Percentiles rank a stretch among this genome's conserved stretches.
Evolutionary conservation across 768 basidiomycete genomes (phyloP).

Genomic region (Amanita phalloides): DNA sequence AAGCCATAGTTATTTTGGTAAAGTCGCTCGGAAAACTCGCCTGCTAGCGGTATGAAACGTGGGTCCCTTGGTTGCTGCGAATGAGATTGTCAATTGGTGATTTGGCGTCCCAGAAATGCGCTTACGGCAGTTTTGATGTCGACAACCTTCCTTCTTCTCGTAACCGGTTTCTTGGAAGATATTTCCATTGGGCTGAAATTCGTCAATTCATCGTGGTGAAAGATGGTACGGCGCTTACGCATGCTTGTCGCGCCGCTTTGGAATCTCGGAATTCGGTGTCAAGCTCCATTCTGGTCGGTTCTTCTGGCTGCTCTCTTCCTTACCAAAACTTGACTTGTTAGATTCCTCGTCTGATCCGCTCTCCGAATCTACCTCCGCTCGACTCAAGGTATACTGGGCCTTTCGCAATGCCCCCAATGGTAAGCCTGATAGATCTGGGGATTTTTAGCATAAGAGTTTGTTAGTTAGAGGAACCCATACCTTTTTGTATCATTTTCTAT

Average conservation of each 20-base stretch:
- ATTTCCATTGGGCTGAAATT: conserved; percentile 61
- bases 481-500: conserved; percentile 17
- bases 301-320: conserved; percentile 19
- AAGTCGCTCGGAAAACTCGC: conserved; percentile 50
- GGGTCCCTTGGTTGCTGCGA: conserved; percentile 74
- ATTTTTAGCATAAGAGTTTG: neutral
- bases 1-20: conserved; percentile 71
- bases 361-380: conserved; percentile 27
- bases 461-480: conserved; percentile 9
- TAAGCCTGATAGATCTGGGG: conserved; percentile 43
- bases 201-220: neutral
- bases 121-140: conserved; percentile 58
- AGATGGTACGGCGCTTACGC: conserved; percentile 49
- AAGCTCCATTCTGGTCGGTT: conserved; percentile 31
- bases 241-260: conserved; percentile 69
- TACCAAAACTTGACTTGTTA: neutral
- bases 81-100: conserved; percentile 1
- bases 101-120: conserved; percentile 1
- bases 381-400: conserved; percentile 47
- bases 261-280: conserved; percentile 32
- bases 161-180: conserved; percentile 78
- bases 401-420: conserved; percentile 56
- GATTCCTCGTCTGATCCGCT: conserved; percentile 17
- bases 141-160: conserved; percentile 58
- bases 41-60: conserved; percentile 67